These are phyloP conservation scores for Cornus suecica DNA, from an alignment of 148 eudicot genomes.

Conservation along the genomic window DNA sequence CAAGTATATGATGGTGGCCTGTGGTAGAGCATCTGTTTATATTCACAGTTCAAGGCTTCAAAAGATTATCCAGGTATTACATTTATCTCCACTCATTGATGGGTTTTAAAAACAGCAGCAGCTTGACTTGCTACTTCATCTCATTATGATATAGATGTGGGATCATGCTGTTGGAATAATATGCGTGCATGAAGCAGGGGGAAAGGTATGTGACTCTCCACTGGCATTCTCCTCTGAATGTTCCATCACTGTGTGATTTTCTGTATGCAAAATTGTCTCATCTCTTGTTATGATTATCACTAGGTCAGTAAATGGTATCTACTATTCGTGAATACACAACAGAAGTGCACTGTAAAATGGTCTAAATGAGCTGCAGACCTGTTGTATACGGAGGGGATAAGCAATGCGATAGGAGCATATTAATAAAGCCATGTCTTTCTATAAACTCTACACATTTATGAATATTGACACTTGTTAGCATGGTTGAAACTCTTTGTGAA, in stretches of 20 bases:
- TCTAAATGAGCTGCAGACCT: neutral
- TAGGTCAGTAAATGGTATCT: neutral
- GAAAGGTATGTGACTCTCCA: constrained; percentile 52
- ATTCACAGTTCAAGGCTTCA: constrained; percentile 46
- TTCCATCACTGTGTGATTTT: neutral
- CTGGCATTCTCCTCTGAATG: neutral
- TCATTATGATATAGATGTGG: constrained; percentile 59
- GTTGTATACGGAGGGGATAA: neutral
- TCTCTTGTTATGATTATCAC: neutral
- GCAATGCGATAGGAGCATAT: neutral
- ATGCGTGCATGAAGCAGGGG: constrained; percentile 95
- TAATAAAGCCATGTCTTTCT: too few relatives aligned
- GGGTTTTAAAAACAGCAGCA: neutral
- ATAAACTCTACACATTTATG: too few relatives aligned
- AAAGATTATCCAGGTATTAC: constrained; percentile 53
- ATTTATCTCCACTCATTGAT: neutral
- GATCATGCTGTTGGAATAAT: constrained; percentile 94
- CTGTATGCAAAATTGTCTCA: neutral
- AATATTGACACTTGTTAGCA: neutral
- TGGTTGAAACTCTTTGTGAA: neutral
- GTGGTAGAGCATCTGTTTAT: constrained; percentile 81
- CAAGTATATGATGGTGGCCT: constrained; percentile 90
- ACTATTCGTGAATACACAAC: too few relatives aligned
- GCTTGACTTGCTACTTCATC: constrained; percentile 7
- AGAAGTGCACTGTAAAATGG: neutral